Base-by-base conservation (phyloP, 768 basidiomycete genomes). In the Leucosporidium yakuticum region DNA sequence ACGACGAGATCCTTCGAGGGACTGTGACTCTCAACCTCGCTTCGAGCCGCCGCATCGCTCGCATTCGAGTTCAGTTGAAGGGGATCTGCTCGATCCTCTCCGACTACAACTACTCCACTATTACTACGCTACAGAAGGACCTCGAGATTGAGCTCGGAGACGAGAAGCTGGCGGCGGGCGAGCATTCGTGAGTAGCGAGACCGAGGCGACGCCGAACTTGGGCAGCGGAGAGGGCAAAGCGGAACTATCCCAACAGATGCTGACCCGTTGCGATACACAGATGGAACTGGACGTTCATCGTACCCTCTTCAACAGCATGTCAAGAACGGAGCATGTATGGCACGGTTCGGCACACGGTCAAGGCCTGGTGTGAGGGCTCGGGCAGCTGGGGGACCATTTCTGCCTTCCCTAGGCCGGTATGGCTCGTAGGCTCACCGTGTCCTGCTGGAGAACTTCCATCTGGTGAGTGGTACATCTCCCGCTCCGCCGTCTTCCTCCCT, bases 101-200 rank as follows among this genome's bases (percentile, higher is more conserved):
- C 6, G 50, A 27, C n/a, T 23, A 50, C n/a, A 56, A 32, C 11
- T 69, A 69, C 49, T 62, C 63, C 39, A 48, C 56, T 32, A 19
- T 4, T 0, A 50, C 17, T 5, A 62, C 63, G 17, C 66, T 71
- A 44, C 56, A 63, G 47, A 71, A 71, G 61, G 44, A 29, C 9
- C 57, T 71, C 31, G 60, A 62, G 50, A 71, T 71, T 31, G 67
- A 68, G n/a, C 49, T 71, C 36, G 49, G 47, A 8, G 64, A 61
- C 2, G 66, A 71, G 31, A 31, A n/a, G 11, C 47, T 71, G 7
- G 67, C 61, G 20, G 44, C 19, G 34, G 69, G 69, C 2, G 50
- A 57, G 23, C 66, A 71, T 51, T 48, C 69, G 69, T 71, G 32
- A 55, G 65, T 62, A 47, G 8, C 14, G 7, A 12, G 27, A 14